A percentile compares a stretch with the other conserved stretches of the same genome.
Evolutionary conservation across 345 rosid species (phyloP).

Genomic region (Brassica juncea): DNA sequence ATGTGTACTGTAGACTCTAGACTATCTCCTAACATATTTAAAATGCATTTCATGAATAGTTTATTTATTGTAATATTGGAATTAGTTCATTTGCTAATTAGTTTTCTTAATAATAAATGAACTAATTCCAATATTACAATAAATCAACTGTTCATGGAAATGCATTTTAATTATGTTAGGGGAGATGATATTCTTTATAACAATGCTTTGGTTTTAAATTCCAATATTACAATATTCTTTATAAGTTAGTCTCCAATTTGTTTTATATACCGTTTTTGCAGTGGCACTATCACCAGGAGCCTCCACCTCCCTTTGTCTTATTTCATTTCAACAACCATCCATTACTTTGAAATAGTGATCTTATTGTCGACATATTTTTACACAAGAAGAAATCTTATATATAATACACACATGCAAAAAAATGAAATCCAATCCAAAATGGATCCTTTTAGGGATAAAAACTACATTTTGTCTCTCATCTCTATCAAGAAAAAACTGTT

Average conservation of each 20-base stretch:
- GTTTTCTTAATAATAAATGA: too few relatives aligned
- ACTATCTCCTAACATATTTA: too few relatives aligned
- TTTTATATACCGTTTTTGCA: constrained; percentile 32
- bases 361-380: neutral
- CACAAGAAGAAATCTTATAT: neutral
- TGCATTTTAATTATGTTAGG: neutral
- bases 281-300: constrained; percentile 62
- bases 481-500: neutral
- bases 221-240: too few relatives aligned
- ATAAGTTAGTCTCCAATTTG: constrained; percentile 20
- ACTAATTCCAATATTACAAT: neutral
- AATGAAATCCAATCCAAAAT: neutral
- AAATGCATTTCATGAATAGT: too few relatives aligned
- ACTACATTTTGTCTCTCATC: neutral
- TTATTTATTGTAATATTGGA: too few relatives aligned
- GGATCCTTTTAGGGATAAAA: neutral
- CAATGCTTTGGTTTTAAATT: neutral
- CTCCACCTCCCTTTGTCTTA: constrained; percentile 66
- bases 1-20: too few relatives aligned
- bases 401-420: neutral
- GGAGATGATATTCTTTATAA: neutral
- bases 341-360: constrained; percentile 25
- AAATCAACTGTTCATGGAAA: neutral
- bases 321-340: constrained; percentile 41
- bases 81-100: too few relatives aligned